These are phyloP conservation scores for Talaromyces sp. DNA, from an alignment of 2,329 filamentous ascomycete genomes.

Conservation along the genomic window DNA sequence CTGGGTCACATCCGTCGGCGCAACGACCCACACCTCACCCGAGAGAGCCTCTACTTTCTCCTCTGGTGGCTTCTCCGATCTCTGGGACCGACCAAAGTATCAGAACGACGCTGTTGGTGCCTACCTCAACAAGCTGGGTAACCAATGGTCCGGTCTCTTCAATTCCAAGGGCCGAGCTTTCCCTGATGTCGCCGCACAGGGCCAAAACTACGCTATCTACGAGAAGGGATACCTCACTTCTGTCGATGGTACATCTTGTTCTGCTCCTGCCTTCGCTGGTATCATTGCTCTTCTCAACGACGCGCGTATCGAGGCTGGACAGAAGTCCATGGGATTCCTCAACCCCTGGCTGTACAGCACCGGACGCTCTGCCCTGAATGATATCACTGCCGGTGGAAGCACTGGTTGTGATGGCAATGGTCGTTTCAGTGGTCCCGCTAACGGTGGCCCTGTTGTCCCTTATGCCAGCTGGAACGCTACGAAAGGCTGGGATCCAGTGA, in stretches of 20 bases:
- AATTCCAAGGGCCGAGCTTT: constrained; percentile 42
- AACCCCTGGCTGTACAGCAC: constrained; percentile 62
- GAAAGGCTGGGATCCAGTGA: constrained; percentile 55
- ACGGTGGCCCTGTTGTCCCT: constrained; percentile 45
- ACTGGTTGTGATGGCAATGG: constrained; percentile 49
- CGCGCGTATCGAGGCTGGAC: constrained; percentile 55
- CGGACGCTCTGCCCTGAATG: constrained; percentile 48
- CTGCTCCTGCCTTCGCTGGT: constrained; percentile 61
- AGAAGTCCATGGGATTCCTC: constrained; percentile 58
- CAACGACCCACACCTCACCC: constrained; percentile 40
- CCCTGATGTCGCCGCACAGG: constrained; percentile 47
- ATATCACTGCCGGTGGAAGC: constrained; percentile 52
- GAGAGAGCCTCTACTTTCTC: constrained; percentile 47
- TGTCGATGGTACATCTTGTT: constrained; percentile 51
- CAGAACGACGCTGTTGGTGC: constrained; percentile 36
- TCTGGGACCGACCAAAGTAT: constrained; percentile 40
- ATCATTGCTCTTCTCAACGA: constrained; percentile 67
- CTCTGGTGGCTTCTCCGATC: constrained; percentile 45
- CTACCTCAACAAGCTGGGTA: constrained; percentile 36
- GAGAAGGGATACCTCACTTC: constrained; percentile 30
- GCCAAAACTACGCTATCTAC: constrained; percentile 35
- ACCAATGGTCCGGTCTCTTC: constrained; percentile 31
- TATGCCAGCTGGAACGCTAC: constrained; percentile 56
- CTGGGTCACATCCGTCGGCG: constrained; percentile 47
- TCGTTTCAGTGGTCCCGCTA: constrained; percentile 44